phyloP scores from a whole-genome alignment of 768 basidiomycete genomes.

The Termitomyces sp. region DNA sequence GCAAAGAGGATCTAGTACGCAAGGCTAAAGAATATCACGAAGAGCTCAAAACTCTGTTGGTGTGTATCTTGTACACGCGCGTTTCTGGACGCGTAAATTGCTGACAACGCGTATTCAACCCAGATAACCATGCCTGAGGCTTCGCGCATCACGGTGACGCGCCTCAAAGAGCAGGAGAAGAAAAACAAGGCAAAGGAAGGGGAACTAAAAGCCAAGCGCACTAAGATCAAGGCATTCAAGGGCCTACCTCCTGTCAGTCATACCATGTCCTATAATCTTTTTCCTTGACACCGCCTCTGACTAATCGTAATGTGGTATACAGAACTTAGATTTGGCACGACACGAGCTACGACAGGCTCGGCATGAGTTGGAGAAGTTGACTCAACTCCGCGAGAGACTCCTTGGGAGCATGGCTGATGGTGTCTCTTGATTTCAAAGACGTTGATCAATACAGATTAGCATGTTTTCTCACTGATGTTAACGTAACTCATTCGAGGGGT shows the following conservation, averaged over 20 bases:
- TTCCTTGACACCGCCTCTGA: neutral
- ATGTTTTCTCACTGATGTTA: neutral
- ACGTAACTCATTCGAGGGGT: too few species aligned
- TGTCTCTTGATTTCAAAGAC: slow-evolving; percentile 18
- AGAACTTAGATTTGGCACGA: slow-evolving; percentile 47
- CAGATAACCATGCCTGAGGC: slow-evolving; percentile 28
- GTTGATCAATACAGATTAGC: neutral
- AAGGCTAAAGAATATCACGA: slow-evolving; percentile 47
- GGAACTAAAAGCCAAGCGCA: slow-evolving; percentile 39
- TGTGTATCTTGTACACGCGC: slow-evolving; percentile 11
- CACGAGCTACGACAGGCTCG: slow-evolving; percentile 37
- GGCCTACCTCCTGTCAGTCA: slow-evolving; percentile 44
- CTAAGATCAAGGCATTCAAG: slow-evolving; percentile 43
- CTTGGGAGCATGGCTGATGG: slow-evolving; percentile 43
- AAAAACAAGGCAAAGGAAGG: slow-evolving; percentile 31
- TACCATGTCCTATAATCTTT: neutral
- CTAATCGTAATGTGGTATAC: neutral
- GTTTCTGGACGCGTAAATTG: neutral
- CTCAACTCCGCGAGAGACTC: slow-evolving; percentile 45
- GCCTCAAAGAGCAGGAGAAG: slow-evolving; percentile 36
- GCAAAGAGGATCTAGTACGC: slow-evolving; percentile 35
- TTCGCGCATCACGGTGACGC: slow-evolving; percentile 31
- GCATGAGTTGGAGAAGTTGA: slow-evolving; percentile 41
- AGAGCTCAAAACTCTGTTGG: slow-evolving; percentile 32
- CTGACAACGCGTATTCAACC: neutral